Evolutionary conservation across 2,329 filamentous ascomycete species (phyloP).

Genomic region (Westerdykella aurantiaca): DNA sequence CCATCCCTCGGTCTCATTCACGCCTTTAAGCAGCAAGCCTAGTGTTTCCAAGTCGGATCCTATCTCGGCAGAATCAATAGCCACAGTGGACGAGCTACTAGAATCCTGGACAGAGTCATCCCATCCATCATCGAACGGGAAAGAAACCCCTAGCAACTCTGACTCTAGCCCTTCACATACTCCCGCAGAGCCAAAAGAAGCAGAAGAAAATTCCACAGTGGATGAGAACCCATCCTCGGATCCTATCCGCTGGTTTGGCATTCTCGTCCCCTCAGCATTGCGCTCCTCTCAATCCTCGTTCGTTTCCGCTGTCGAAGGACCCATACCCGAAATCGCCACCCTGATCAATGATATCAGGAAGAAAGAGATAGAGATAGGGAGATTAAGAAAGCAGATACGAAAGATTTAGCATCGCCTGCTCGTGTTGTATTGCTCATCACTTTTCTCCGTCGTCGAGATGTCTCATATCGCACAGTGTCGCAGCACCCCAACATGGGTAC

Average conservation of each 20-base stretch:
- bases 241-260: conserved; percentile 55
- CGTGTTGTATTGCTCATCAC: too few relatives aligned
- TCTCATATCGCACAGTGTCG: too few relatives aligned
- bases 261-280: conserved; percentile 46
- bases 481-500: too few relatives aligned
- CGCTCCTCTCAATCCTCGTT: conserved; percentile 57
- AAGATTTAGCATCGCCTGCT: conserved; percentile 20
- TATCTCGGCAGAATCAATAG: not conserved
- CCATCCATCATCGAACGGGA: not conserved
- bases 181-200: too few relatives aligned
- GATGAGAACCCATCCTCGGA: conserved; percentile 32
- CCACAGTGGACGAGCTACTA: not conserved
- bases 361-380: conserved; percentile 64
- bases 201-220: not conserved
- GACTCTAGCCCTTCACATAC: too few relatives aligned
- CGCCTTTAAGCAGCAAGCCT: too few relatives aligned
- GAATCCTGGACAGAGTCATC: not conserved
- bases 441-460: too few relatives aligned
- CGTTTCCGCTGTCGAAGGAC: conserved; percentile 49
- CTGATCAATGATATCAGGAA: conserved; percentile 56
- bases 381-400: conserved; percentile 45
- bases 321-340: conserved; percentile 54
- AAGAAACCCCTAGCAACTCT: too few relatives aligned
- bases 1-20: too few relatives aligned
- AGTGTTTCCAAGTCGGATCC: not conserved